Conservation (phyloP, 257 asterid species). For the Solanum ossicruentum region DNA sequence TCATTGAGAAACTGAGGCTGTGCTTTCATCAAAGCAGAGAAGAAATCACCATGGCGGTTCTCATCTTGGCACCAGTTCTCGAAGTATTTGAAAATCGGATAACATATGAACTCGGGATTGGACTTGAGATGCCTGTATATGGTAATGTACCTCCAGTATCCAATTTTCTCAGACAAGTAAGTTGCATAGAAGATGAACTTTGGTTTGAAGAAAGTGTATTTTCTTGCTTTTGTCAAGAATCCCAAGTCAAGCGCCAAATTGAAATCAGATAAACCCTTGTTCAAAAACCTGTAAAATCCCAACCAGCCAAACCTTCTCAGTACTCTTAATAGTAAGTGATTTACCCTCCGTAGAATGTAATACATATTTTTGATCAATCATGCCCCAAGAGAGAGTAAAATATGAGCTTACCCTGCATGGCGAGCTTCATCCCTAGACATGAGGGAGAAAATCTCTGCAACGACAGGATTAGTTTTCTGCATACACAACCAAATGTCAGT, state of each 20-base stretch:
- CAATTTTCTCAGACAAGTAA: constrained; percentile 56
- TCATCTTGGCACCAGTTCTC: constrained; percentile 99
- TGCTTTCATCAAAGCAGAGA: constrained; percentile 98
- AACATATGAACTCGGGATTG: constrained; percentile 84
- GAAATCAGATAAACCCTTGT: constrained; percentile 85
- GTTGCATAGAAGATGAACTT: constrained; percentile 69
- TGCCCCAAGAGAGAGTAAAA: background rate
- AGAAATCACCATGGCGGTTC: constrained; percentile 99
- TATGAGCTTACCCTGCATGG: constrained; percentile 64
- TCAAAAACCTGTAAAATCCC: constrained; percentile 48
- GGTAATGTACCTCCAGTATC: constrained; percentile 99
- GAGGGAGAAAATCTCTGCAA: constrained; percentile 93
- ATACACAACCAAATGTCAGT: background rate
- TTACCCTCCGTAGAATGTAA: background rate
- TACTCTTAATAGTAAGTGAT: background rate
- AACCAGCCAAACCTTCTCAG: background rate
- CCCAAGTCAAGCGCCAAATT: constrained; percentile 97
- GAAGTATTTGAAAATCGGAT: constrained; percentile 95
- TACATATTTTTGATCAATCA: background rate
- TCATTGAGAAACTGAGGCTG: constrained; percentile 99
- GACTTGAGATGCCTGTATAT: constrained; percentile 89
- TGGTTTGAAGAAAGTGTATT: constrained; percentile 97
- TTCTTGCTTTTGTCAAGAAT: constrained; percentile 91
- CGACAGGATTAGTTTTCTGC: constrained; percentile 94
- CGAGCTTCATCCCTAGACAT: constrained; percentile 97